phyloP scores from a whole-genome alignment of 176 grass and related monocot genomes.

The Tuctoria greenei region DNA sequence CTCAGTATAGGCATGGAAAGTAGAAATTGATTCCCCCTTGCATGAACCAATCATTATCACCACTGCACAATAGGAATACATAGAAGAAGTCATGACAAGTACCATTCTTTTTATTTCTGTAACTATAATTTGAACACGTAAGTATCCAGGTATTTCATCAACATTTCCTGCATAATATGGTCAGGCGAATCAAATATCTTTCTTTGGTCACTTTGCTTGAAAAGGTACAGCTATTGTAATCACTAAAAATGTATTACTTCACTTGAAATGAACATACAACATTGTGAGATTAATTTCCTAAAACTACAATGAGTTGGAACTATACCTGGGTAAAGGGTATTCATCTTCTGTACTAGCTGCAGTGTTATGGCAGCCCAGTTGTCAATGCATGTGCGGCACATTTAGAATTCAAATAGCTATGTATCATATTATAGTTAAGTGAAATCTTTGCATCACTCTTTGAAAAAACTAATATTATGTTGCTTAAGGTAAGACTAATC shows the following conservation, averaged over 20 bases:
- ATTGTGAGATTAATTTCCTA: constrained; percentile 17
- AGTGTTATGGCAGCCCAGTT: constrained; percentile 84
- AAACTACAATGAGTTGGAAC: neutral
- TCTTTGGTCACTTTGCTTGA: constrained; percentile 3
- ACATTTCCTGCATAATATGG: constrained; percentile 13
- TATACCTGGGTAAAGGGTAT: constrained; percentile 69
- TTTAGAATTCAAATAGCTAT: constrained; percentile 28
- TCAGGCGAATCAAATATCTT: constrained; percentile 10
- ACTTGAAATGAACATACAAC: neutral
- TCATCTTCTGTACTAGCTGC: constrained; percentile 55
- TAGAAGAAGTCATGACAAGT: constrained; percentile 22
- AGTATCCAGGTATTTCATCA: constrained; percentile 18
- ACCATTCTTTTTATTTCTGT: constrained; percentile 16
- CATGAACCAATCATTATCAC: constrained; percentile 71
- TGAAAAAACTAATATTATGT: constrained; percentile 16
- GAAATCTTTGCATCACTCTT: neutral
- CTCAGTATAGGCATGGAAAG: too few species aligned
- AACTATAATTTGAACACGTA: neutral
- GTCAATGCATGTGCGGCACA: constrained; percentile 88
- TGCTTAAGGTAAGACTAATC: constrained; percentile 8
- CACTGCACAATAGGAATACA: constrained; percentile 57
- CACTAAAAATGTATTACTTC: neutral
- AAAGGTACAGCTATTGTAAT: constrained; percentile 16
- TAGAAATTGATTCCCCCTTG: constrained; percentile 51
- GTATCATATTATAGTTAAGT: constrained; percentile 23